These are phyloP conservation scores for Trichomonas vaginalis DNA, from an alignment of 208 protist species.

Conservation along the genomic window DNA sequence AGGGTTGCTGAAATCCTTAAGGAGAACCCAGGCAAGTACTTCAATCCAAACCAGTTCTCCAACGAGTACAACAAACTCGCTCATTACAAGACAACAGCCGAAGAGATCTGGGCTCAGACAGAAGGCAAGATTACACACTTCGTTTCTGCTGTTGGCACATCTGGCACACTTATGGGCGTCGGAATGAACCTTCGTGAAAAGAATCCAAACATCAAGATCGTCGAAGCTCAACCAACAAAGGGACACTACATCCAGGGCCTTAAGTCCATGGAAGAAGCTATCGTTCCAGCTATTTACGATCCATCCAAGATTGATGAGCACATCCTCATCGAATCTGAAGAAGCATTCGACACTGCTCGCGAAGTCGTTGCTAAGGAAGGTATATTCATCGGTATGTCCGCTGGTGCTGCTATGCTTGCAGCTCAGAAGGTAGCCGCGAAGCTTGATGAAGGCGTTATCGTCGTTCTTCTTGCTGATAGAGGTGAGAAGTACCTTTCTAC, in stretches of 20 bases:
- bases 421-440: neutral
- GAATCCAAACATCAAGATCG: neutral
- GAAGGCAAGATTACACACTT: constrained; percentile 2
- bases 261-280: neutral
- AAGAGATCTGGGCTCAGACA: constrained; percentile 46
- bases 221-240: neutral
- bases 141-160: neutral
- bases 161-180: constrained; percentile 19
- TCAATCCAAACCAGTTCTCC: constrained; percentile 50
- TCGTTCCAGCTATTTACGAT: neutral
- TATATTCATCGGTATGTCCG: neutral
- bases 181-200: neutral
- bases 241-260: neutral
- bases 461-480: neutral
- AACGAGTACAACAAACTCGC: constrained; percentile 60
- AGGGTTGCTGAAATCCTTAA: neutral
- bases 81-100: constrained; percentile 64
- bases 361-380: neutral
- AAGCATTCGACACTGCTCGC: neutral
- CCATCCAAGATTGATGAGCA: neutral
- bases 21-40: neutral
- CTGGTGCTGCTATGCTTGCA: neutral
- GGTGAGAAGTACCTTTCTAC: neutral
- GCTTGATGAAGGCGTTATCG: neutral
- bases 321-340: neutral